Base-by-base conservation (phyloP, 2,329 filamentous ascomycete genomes). In the Neoascochyta sp. region DNA sequence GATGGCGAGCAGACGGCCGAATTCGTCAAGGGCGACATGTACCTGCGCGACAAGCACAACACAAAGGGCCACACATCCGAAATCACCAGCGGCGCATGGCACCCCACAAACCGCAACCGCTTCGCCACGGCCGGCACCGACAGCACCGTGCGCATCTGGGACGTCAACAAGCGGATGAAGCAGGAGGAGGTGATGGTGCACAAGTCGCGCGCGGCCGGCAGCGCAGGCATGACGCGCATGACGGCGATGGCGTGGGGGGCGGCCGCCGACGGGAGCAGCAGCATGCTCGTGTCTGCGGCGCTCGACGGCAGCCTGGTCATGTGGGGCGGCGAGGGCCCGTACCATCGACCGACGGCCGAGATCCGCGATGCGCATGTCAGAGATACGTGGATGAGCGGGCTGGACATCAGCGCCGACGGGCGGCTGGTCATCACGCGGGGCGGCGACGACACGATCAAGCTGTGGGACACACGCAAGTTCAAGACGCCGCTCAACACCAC, bases 21-120 rank as follows among this genome's bases (percentile, higher is more conserved):
- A 55, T 96, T 95, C 45, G 83, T 88, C 47, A 98, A 98, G 66
- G 92, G 92, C 24, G 92, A 98, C 60, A 96, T 96, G 89, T 98
- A 98, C 54, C 68, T 98, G 45, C 78, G 90, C 32, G 92, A 98
- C 61, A 93, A 96, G 83, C 79, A 95, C 64, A 89, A 96, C 60
- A 98, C 92, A 4, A 96, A 95, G 60, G 92, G 92, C 1, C 92
- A 98, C 64, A 81, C 95, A 29, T 89, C 89, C 4, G 92, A 95
- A 63, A 78, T 95, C 22, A 88, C 87, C 3, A 84, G 82, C 13
- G 90, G 86, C 13, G 83, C 83, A 21, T 98, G 92, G 92, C 86
- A 90, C 63, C 92, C 92, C 1, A 81, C 80, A 3, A 81, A 95
- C 58, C 81, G 75, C 53, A 88, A 95, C 46, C 51, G 89, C 1